Evolutionary conservation across 2,329 filamentous ascomycete species (phyloP).

Genomic region (Zasmidium citrigriseum): DNA sequence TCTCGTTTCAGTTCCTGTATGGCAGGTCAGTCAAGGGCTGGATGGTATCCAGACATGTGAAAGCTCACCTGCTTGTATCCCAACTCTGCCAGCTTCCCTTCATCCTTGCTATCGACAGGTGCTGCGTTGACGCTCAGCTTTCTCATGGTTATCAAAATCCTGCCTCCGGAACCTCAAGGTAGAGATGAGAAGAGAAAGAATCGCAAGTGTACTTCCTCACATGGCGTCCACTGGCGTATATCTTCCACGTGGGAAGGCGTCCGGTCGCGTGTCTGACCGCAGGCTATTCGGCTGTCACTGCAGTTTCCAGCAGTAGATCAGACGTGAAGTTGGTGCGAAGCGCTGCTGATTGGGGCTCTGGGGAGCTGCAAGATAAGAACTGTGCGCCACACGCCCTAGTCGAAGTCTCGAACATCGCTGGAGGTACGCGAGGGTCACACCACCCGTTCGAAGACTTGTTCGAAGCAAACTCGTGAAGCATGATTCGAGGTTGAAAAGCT

Average conservation of each 20-base stretch:
- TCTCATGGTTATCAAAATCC: neutral
- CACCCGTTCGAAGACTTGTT: neutral
- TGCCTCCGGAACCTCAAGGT: neutral
- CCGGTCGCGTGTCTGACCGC: neutral
- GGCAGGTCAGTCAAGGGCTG: neutral
- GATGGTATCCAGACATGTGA: neutral
- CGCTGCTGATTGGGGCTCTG: neutral
- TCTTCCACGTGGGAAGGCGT: constrained; percentile 2
- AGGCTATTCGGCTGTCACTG: neutral
- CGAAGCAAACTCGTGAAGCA: no score
- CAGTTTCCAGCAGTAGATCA: neutral
- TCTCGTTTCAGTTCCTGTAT: constrained; percentile 54
- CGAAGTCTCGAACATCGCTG: neutral
- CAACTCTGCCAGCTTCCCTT: constrained; percentile 40
- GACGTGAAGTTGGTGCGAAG: neutral
- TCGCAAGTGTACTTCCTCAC: neutral
- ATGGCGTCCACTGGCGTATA: neutral
- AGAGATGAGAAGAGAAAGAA: neutral
- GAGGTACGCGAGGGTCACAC: neutral
- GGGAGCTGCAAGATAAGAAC: neutral
- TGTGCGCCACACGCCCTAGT: neutral
- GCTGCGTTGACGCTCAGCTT: constrained; percentile 1
- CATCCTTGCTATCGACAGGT: constrained; percentile 7
- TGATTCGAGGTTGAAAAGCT: no score
- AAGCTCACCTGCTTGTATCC: constrained; percentile 56